Evolutionary conservation across 345 rosid genomes (phyloP).

Genomic region (Hirschfeldia incana): DNA sequence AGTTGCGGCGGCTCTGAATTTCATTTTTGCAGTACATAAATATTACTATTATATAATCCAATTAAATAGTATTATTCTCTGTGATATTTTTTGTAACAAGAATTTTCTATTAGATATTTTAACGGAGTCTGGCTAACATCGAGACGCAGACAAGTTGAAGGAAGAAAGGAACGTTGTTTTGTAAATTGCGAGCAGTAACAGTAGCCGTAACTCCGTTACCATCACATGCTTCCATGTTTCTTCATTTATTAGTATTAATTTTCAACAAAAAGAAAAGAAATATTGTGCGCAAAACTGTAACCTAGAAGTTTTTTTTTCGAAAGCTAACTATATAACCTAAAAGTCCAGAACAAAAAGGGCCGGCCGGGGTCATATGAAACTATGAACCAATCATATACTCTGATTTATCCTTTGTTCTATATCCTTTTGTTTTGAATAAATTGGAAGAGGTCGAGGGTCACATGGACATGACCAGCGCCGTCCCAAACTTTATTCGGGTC

Average conservation of each 20-base stretch:
- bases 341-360: no score
- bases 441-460: no score
- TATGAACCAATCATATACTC: no score
- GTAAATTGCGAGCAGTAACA: conserved; percentile 5
- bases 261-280: not conserved
- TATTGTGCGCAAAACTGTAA: no score
- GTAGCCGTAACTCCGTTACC: conserved; percentile 19
- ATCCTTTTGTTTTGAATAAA: no score
- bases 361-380: no score
- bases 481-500: no score
- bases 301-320: no score
- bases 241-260: not conserved
- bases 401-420: no score
- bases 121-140: conserved; percentile 14
- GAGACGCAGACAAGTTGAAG: conserved; percentile 29
- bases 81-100: not conserved
- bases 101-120: not conserved
- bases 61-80: not conserved
- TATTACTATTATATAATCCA: not conserved
- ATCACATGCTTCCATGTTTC: conserved; percentile 30
- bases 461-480: no score
- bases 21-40: not conserved
- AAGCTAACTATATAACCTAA: no score
- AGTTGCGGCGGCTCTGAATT: conserved; percentile 39
- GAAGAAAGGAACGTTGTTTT: not conserved